A percentile compares a stretch with the other conserved stretches of the same genome.
These are phyloP conservation scores for Gremmenia infestans DNA, from an alignment of 2,329 filamentous ascomycete genomes.

Conservation along the genomic window DNA sequence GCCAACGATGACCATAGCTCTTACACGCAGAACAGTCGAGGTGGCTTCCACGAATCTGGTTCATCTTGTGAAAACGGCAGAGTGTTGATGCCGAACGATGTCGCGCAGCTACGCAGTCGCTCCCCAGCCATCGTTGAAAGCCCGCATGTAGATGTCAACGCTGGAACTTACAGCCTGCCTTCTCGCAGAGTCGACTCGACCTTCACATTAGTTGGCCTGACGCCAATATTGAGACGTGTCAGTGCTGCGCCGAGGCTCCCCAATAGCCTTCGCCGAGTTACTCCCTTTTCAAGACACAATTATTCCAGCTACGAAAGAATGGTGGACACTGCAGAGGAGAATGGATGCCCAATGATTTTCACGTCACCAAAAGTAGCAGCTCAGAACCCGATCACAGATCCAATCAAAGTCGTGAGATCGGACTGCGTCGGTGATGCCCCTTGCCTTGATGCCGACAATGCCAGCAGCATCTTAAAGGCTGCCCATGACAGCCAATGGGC, in stretches of 20 bases:
- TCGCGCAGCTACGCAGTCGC: conserved; percentile 2
- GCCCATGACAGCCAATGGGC: not conserved
- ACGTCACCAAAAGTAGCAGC: not conserved
- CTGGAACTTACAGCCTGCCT: conserved; percentile 8
- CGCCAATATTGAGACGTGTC: conserved; percentile 5
- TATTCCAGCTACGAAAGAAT: conserved; percentile 7
- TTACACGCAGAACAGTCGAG: conserved; percentile 23
- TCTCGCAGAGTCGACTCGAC: conserved; percentile 7
- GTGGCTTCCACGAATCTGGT: conserved; percentile 21
- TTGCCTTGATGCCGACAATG: not conserved
- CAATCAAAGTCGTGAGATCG: no score
- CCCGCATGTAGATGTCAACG: not conserved
- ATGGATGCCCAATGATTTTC: not conserved
- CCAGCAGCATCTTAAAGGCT: not conserved
- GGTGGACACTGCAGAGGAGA: not conserved
- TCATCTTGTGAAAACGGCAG: not conserved
- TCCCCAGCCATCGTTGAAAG: conserved; percentile 1
- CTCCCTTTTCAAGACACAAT: conserved; percentile 10
- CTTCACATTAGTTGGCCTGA: not conserved
- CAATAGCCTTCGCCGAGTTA: conserved; percentile 10
- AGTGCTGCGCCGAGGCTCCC: conserved; percentile 11
- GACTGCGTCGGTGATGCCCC: no score
- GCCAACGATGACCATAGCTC: conserved; percentile 15
- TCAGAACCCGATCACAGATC: no score
- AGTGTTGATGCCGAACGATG: conserved; percentile 4